Evolutionary conservation across 1,284 basidiomycete genomes (phyloP).

Genomic region (Wolfiporia cocos): DNA sequence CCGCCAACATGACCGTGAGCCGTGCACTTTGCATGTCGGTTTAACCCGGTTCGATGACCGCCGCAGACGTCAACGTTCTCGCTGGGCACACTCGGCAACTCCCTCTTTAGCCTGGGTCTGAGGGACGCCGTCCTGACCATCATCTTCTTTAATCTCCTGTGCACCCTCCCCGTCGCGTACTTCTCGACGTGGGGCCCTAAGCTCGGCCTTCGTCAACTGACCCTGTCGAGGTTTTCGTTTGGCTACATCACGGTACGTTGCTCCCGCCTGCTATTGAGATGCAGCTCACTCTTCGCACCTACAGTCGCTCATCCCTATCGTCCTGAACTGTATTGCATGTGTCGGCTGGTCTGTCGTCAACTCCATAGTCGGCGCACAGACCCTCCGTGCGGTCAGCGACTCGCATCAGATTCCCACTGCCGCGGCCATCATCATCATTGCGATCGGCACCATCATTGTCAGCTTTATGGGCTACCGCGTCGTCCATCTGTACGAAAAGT

Average conservation of each 20-base stretch:
- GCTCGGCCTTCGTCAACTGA: slow-evolving; percentile 32
- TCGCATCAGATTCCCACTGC: slow-evolving; percentile 24
- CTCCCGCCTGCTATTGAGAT: not conserved
- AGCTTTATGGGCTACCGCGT: slow-evolving; percentile 37
- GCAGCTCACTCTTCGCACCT: slow-evolving; percentile 12
- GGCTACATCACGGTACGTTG: slow-evolving; percentile 11
- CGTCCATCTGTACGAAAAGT: slow-evolving; percentile 34
- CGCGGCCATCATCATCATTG: slow-evolving; percentile 28
- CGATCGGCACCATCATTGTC: slow-evolving; percentile 29
- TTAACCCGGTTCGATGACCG: not conserved
- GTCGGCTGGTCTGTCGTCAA: slow-evolving; percentile 32
- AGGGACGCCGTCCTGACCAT: slow-evolving; percentile 28
- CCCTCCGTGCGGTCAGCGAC: slow-evolving; percentile 23
- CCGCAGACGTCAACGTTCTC: slow-evolving; percentile 23
- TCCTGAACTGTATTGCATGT: slow-evolving; percentile 26
- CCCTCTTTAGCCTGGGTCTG: slow-evolving; percentile 23
- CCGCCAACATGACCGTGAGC: slow-evolving; percentile 20
- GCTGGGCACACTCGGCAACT: slow-evolving; percentile 28
- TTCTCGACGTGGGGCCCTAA: slow-evolving; percentile 29
- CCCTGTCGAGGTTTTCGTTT: slow-evolving; percentile 29
- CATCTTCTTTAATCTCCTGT: slow-evolving; percentile 32
- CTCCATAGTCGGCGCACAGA: slow-evolving; percentile 29
- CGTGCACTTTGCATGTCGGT: not conserved
- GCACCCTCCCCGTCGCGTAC: slow-evolving; percentile 27
- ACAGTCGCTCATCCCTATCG: slow-evolving; percentile 15